phyloP scores from a whole-genome alignment of 306 rosid species.

The Carpinus viminea region DNA sequence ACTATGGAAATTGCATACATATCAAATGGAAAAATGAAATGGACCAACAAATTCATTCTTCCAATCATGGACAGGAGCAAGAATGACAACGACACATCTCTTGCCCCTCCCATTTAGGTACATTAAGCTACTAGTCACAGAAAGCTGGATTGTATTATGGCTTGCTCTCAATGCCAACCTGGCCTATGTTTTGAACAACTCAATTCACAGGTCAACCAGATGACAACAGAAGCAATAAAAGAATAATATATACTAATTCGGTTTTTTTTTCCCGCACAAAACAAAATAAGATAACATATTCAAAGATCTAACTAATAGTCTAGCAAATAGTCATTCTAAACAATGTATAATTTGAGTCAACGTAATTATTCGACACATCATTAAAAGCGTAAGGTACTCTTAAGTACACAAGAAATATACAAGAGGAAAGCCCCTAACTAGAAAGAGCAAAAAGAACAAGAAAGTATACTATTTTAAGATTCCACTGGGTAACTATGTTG shows the following conservation, averaged over 20 bases:
- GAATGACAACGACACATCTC: neutral
- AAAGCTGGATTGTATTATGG: neutral
- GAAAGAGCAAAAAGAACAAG: no score
- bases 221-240: neutral
- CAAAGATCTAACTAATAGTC: neutral
- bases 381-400: no score
- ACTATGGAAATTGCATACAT: conserved; percentile 9
- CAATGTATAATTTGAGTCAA: neutral
- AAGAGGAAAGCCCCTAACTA: no score
- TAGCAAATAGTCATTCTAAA: neutral
- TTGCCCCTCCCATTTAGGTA: neutral
- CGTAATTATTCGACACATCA: no score
- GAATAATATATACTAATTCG: neutral
- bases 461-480: neutral
- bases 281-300: neutral
- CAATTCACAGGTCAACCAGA: neutral
- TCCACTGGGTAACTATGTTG: neutral
- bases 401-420: no score
- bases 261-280: no score
- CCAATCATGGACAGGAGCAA: neutral
- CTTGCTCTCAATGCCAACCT: neutral
- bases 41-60: neutral
- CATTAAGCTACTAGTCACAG: neutral
- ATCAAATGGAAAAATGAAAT: neutral
- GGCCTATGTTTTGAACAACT: neutral